Conservation (phyloP, 768 basidiomycete species). For the Mycena galericulata region DNA sequence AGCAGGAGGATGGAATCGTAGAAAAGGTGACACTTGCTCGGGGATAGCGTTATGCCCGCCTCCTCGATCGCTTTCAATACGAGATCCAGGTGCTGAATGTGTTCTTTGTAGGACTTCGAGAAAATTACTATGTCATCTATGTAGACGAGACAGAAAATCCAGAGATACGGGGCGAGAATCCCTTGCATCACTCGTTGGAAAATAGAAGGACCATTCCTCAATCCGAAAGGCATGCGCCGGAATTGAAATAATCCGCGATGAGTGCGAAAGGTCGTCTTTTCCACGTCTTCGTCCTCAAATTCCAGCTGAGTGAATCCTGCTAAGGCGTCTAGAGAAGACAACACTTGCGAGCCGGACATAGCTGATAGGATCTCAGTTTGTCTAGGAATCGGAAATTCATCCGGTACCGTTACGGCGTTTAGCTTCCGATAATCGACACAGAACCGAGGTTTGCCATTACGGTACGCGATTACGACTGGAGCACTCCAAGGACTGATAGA, state of each 20-base stretch:
- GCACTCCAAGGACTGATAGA: slow-evolving; percentile 3
- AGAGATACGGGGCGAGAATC: neutral
- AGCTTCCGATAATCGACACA: no score
- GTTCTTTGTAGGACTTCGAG: slow-evolving; percentile 2
- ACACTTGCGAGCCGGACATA: no score
- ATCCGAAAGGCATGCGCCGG: neutral
- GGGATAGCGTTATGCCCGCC: neutral
- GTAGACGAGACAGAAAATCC: slow-evolving; percentile 7
- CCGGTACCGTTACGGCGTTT: no score
- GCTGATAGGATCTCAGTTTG: no score
- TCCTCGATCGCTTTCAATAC: slow-evolving; percentile 35
- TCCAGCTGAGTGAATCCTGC: slow-evolving; percentile 11
- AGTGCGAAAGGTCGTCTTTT: slow-evolving; percentile 1
- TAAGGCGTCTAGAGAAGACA: no score
- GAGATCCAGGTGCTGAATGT: neutral
- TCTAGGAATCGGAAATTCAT: no score
- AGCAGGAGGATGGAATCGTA: slow-evolving; percentile 6
- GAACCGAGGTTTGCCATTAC: neutral
- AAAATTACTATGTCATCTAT: slow-evolving; percentile 6
- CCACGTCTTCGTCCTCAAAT: slow-evolving; percentile 1
- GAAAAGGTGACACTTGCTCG: slow-evolving; percentile 20
- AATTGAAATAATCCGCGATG: slow-evolving; percentile 3
- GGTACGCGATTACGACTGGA: neutral
- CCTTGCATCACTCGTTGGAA: slow-evolving; percentile 9
- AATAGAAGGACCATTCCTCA: slow-evolving; percentile 1